Evolutionary conservation across 2,329 filamentous ascomycete species (phyloP), one percentile per base, ranked within the genome.

Genomic region (Phialophora verrucosa): DNA sequence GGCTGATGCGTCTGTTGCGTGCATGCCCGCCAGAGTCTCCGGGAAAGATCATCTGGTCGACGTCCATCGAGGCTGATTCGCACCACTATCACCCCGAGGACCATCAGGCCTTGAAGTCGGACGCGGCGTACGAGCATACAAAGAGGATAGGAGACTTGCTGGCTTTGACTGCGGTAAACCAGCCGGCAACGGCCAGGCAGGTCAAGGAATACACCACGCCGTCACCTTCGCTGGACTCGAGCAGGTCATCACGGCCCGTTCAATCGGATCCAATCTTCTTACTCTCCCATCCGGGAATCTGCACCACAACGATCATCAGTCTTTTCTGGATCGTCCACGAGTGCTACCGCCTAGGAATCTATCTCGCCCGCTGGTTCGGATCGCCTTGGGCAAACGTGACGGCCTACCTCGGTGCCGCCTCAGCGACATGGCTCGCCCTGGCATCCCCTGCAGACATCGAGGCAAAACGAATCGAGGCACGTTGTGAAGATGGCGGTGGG

Each of bases 131-230:
- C 80, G 93, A 98, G 78, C 89, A 88, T 67, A 89, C 88, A 64
- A 98, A 99, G 80, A 88, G 93, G 25, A 82, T 98, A 23, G 96
- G 91, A 1, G 95, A 99, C 76, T 74, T 96, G 17, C 81, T 98
- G 66, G 85, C 87, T n/a, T 81, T 98, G 27, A 93, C 92, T 0
- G 63, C 69, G 7, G 38, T 53, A 17, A 82, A 86, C 25, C 82
- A 94, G 1, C 88, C 91, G 0, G 84, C 87, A 14, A 86, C 88
- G 0, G 78, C 81, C 2, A 83, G 86, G 0, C 85, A 83, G 75
- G 83, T 88, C 2, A 76, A 80, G 4, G 76, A 80, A 0, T 94
- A 81, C 72, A 76, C 35, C 70, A 77, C 20, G 72, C 72, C 35
- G 54, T 65, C 44, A 56, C 68, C 63, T 63, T 31, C 38, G 38